A percentile compares a stretch with the other conserved stretches of the same genome.
These are phyloP conservation scores for Aschersonia sp. DNA, from an alignment of 2,329 filamentous ascomycete genomes.

Conservation along the genomic window DNA sequence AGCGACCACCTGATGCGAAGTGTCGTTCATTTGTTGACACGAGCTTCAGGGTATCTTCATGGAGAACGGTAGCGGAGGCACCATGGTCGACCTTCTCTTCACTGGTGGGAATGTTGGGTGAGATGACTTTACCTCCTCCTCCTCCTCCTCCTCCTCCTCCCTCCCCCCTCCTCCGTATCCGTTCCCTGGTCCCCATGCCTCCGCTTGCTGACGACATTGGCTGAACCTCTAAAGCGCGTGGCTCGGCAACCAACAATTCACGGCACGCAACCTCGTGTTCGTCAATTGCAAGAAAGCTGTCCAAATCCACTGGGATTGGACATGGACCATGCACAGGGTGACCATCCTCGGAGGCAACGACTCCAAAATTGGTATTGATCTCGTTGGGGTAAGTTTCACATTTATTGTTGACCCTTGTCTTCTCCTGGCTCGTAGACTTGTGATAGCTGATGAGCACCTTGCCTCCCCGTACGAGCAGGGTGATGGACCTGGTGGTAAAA, in stretches of 20 bases:
- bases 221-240: conserved; percentile 7
- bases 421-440: too few species aligned
- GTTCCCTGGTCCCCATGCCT: too few species aligned
- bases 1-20: too few species aligned
- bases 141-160: neutral
- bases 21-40: too few species aligned
- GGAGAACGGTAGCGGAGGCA: conserved; percentile 23
- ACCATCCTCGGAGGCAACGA: conserved; percentile 14
- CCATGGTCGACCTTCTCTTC: conserved; percentile 42
- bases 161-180: too few species aligned
- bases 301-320: conserved; percentile 61
- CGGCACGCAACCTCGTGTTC: conserved; percentile 52
- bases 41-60: conserved; percentile 9
- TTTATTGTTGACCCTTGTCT: too few species aligned
- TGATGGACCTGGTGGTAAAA: neutral
- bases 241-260: conserved; percentile 52
- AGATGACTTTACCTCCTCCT: neutral
- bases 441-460: neutral
- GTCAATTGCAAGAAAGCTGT: conserved; percentile 50
- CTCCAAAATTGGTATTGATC: conserved; percentile 2
- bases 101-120: conserved; percentile 30
- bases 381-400: neutral
- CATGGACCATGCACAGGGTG: conserved; percentile 55
- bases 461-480: neutral
- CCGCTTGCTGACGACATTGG: conserved; percentile 20